Base-by-base conservation (phyloP, 140 eudicot species). In the Oenanthe javanica region DNA sequence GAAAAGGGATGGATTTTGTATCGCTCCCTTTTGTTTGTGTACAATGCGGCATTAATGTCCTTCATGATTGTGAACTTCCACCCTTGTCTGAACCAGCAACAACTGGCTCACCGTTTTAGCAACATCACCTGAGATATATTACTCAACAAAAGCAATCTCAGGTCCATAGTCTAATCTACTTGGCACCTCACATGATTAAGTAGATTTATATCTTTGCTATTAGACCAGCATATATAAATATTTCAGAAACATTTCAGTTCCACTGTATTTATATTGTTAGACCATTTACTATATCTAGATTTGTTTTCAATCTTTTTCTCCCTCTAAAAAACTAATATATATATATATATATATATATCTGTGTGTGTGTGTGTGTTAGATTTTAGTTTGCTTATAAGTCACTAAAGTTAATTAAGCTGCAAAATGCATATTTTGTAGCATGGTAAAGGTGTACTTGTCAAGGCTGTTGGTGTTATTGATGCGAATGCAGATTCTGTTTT, bases 401-500 rank as follows among this genome's bases (percentile, higher is more conserved):
- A n/a, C 47, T 31, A 31, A 2, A 48, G 18, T 16, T 78, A 45
- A 23, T 76, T 69, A n/a, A 69, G 31, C 46, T 64, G 42, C 77
- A 40, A 42, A 69, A 27, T 67, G 45, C 74, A 25, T 75, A 38
- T 79, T 84, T 75, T 85, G 85, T 78, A 89, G 90, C 81, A 69
- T 79, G 92, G 93, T 87, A 95, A 90, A 85, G 89, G 90, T 46
- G 90, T 92, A 23, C 91, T 95, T 64, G 97, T 95, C 82, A 95
- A 95, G 84, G 97, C 97, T 51, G 97, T 95, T 49, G 99, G 93
- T 75, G 96, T 90, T 78, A 93, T 95, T 54, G 86, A 87, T 82
- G 92, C 99, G n/a, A 89, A 86, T 84, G 93, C 97, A 51, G 97
- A 92, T 87, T 82, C 97, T 45, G 97, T 87, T 77, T 96, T 96